These are phyloP conservation scores for Vaccinium vitisidaea DNA, from an alignment of 148 eudicot species.

Conservation along the genomic window DNA sequence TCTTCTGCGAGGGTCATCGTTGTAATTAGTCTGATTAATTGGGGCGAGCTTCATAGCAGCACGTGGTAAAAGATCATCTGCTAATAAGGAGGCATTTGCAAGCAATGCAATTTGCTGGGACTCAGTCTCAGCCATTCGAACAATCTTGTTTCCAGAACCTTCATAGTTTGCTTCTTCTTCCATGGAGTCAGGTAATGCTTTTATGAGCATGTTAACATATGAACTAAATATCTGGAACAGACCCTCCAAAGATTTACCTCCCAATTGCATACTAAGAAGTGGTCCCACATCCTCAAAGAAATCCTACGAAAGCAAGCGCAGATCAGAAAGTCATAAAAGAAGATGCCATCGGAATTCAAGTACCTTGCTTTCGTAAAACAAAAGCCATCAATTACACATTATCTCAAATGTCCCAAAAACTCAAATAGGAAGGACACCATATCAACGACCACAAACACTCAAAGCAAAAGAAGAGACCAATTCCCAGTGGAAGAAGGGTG, in stretches of 20 bases:
- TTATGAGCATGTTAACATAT: conserved; percentile 78
- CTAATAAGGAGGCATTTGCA: conserved; percentile 89
- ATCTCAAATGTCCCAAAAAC: not conserved
- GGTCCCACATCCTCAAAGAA: conserved; percentile 13
- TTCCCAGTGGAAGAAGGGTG: not conserved
- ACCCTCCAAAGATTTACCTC: conserved; percentile 87
- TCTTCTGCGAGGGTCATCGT: conserved; percentile 68
- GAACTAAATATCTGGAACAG: conserved; percentile 81
- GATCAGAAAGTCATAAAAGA: not conserved
- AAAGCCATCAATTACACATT: not conserved
- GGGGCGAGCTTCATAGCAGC: conserved; percentile 83
- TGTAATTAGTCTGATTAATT: conserved; percentile 47
- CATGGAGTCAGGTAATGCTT: conserved; percentile 83
- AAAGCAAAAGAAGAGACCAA: not conserved
- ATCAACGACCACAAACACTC: not conserved
- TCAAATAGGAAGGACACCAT: not conserved
- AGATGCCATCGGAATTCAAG: not conserved
- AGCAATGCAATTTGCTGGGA: conserved; percentile 94
- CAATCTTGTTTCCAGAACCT: conserved; percentile 80
- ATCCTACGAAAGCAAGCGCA: not conserved
- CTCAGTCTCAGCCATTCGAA: conserved; percentile 85
- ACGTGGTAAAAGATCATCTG: conserved; percentile 92
- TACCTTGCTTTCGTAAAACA: not conserved
- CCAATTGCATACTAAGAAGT: conserved; percentile 71
- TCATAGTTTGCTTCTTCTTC: conserved; percentile 81